Evolutionary conservation across 2,329 filamentous ascomycete genomes (phyloP), one percentile per base, ranked within the genome.

Genomic region (Penicillium vulpinum): DNA sequence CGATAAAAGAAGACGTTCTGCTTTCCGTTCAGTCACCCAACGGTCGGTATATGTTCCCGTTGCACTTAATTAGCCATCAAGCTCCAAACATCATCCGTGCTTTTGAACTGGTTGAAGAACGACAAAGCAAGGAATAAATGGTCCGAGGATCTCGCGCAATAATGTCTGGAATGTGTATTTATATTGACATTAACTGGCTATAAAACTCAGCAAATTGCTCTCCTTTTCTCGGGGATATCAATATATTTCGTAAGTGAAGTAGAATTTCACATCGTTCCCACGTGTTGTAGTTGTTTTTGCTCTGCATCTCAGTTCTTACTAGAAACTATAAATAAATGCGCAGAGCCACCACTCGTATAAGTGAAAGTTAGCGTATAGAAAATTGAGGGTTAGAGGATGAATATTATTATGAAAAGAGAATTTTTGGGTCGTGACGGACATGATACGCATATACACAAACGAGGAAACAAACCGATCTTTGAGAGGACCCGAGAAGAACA

Each of bases 1-100:
- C 68, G 26, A 66, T 60, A 2, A 73, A 76, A 57, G 70, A 68
- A n/a, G 71, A 77, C 15, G 61, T 75, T 4, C 52, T 52, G 22
- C 50, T 52, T 24, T 61, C 64, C 1, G 6, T 65, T n/a, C 44
- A 55, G 18, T 22, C 53, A 3, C 21, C 39, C 2, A 18, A 44
- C 16, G 63, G 60, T n/a, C 58, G 46, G 54, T 69, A 64, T 50
- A 51, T 51, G 35, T 62, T 72, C 10, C 56, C 58, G 9, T 22
- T 51, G 0, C 31, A 43, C 2, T 21, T 22, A 29, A 49, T 61
- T 16, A 60, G 61, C 3, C 53, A 63, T 22, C 65, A 70, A 47
- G 69, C 62, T 2, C 33, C 48, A 22, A 71, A 66, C 56, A 54
- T 71, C 35, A 13, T 70, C 1, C 61, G 50, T 29, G 64, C 56